Conservation (phyloP, 176 grass and related monocot genomes). For the Carex cristatella region DNA sequence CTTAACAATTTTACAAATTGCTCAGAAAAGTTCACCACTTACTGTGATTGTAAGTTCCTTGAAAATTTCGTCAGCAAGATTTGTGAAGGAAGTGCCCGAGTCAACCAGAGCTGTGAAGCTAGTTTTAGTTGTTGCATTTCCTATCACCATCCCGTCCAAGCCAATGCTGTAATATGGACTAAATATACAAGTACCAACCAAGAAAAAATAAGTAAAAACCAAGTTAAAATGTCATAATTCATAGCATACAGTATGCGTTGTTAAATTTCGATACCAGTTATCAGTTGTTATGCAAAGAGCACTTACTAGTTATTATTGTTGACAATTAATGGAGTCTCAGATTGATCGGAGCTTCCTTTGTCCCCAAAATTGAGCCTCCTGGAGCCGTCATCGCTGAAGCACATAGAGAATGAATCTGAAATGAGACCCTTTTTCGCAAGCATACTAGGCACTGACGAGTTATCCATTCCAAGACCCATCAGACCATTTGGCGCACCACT, state of each 20-base stretch:
- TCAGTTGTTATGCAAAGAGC: background rate
- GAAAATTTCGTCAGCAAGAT: slow-evolving; percentile 22
- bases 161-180: slow-evolving; percentile 40
- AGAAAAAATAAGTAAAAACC: background rate
- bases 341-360: slow-evolving; percentile 34
- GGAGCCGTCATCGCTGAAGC: slow-evolving; percentile 22
- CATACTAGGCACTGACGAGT: slow-evolving; percentile 38
- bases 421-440: slow-evolving; percentile 32
- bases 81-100: slow-evolving; percentile 41
- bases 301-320: slow-evolving; percentile 27
- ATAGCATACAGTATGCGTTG: background rate
- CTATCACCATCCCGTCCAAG: slow-evolving; percentile 22
- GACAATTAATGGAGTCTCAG: slow-evolving; percentile 31
- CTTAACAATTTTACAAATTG: slow-evolving; percentile 1
- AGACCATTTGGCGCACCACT: slow-evolving; percentile 40
- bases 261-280: background rate
- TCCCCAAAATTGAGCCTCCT: slow-evolving; percentile 48
- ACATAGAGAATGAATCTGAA: slow-evolving; percentile 53
- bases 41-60: slow-evolving; percentile 24
- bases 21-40: background rate
- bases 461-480: slow-evolving; percentile 46
- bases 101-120: slow-evolving; percentile 34
- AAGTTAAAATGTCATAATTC: background rate
- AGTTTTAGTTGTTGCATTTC: background rate
- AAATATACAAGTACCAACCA: background rate